Conservation (phyloP, 1,284 basidiomycete genomes). For the Austroboletus novae-zelandiae region DNA sequence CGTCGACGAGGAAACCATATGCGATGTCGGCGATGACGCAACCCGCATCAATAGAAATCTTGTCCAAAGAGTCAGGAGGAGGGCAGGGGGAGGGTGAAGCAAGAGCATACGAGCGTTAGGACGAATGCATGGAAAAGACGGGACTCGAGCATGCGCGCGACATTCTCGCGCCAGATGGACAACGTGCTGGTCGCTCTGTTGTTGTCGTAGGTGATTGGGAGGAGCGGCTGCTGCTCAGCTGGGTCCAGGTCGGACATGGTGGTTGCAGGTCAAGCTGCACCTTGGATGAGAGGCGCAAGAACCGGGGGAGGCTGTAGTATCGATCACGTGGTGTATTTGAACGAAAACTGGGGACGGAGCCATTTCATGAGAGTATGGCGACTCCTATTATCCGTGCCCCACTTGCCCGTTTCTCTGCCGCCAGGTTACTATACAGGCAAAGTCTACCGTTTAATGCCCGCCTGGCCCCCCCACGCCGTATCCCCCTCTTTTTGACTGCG, state of each 20-base stretch:
- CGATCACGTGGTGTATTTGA: slow-evolving; percentile 28
- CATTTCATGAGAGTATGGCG: slow-evolving; percentile 3
- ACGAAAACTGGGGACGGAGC: no score
- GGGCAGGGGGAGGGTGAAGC: slow-evolving; percentile 11
- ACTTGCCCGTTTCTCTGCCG: neutral
- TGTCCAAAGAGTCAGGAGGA: slow-evolving; percentile 1
- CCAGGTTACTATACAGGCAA: neutral
- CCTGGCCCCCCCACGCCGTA: neutral
- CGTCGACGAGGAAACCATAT: slow-evolving; percentile 60
- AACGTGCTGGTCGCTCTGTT: slow-evolving; percentile 14
- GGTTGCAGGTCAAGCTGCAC: slow-evolving; percentile 24
- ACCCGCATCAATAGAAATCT: slow-evolving; percentile 64
- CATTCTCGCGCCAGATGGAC: slow-evolving; percentile 35
- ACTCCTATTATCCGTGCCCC: slow-evolving; percentile 12
- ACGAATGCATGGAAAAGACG: slow-evolving; percentile 53
- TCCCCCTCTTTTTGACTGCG: slow-evolving; percentile 23
- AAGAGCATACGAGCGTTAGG: slow-evolving; percentile 50
- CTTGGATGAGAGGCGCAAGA: neutral
- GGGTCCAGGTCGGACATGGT: slow-evolving; percentile 35
- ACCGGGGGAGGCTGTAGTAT: slow-evolving; percentile 13
- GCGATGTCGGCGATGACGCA: slow-evolving; percentile 69
- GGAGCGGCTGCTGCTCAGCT: slow-evolving; percentile 58
- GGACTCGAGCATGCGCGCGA: slow-evolving; percentile 54
- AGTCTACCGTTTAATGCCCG: neutral
- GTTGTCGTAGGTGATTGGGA: slow-evolving; percentile 35